These are phyloP conservation scores for Setaria italica DNA, from an alignment of 202 grass and related monocot species.

Conservation along the genomic window DNA sequence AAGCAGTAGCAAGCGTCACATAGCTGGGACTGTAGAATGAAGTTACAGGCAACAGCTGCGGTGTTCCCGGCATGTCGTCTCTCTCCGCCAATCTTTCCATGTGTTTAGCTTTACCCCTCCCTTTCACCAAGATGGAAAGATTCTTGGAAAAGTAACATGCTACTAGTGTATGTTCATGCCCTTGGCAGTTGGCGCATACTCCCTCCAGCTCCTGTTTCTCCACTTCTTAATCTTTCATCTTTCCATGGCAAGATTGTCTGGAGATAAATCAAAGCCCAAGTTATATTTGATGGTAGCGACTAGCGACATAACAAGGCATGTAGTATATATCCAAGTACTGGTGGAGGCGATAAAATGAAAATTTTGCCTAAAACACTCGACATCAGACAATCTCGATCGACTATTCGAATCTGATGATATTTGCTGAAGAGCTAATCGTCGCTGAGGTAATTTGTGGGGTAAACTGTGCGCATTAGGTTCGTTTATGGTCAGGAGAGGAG, in stretches of 20 bases:
- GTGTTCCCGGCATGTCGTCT: conserved; percentile 25
- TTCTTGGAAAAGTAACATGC: conserved; percentile 52
- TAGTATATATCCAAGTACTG: neutral
- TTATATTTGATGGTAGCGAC: neutral
- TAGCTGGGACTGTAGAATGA: conserved; percentile 38
- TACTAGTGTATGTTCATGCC: neutral
- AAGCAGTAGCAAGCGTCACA: conserved; percentile 41
- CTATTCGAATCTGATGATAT: neutral
- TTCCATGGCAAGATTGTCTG: neutral
- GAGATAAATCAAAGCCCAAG: neutral
- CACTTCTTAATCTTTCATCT: too few relatives aligned
- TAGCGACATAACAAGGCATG: too few relatives aligned
- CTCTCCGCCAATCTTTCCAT: conserved; percentile 31
- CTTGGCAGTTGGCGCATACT: neutral
- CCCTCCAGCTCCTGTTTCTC: neutral
- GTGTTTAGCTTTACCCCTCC: conserved; percentile 34
- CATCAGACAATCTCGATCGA: neutral
- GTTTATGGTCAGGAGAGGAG: neutral
- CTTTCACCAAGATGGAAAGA: conserved; percentile 56
- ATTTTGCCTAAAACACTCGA: neutral
- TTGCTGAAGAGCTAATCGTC: neutral
- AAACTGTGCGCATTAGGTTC: neutral
- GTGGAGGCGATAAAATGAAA: neutral
- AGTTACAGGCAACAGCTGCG: conserved; percentile 46
- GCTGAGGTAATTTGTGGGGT: neutral